Conservation (phyloP, 805 yeast genomes). For the Candida patagonica region DNA sequence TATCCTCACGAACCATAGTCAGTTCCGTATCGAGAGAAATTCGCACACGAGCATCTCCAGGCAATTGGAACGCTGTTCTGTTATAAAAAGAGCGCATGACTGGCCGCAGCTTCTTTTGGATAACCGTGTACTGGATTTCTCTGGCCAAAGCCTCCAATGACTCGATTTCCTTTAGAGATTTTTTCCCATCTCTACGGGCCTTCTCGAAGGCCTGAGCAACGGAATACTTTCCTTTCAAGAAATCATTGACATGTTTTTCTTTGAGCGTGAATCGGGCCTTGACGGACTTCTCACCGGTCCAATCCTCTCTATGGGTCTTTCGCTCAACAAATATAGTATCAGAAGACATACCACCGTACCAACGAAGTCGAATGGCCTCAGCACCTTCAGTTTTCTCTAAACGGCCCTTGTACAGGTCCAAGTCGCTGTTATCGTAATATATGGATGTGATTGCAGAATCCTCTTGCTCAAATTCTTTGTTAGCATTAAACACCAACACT, state of each 20-base stretch:
- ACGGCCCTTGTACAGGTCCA: slow-evolving; percentile 91
- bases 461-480: slow-evolving; percentile 89
- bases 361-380: slow-evolving; percentile 93
- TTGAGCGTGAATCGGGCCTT: slow-evolving; percentile 92
- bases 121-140: slow-evolving; percentile 84
- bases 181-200: slow-evolving; percentile 87
- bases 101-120: slow-evolving; percentile 80
- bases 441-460: slow-evolving; percentile 96
- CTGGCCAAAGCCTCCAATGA: slow-evolving; percentile 84
- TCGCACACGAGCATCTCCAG: slow-evolving; percentile 99
- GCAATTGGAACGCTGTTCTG: slow-evolving; percentile 97
- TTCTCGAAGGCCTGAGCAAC: slow-evolving; percentile 87
- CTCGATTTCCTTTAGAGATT: slow-evolving; percentile 78
- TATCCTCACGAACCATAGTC: slow-evolving; percentile 95
- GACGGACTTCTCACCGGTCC: slow-evolving; percentile 99
- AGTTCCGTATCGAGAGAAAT: slow-evolving; percentile 95
- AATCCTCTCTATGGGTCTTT: slow-evolving; percentile 97
- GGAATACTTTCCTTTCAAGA: slow-evolving; percentile 73
- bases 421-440: slow-evolving; percentile 80
- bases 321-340: slow-evolving; percentile 93
- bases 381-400: slow-evolving; percentile 97
- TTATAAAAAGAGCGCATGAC: slow-evolving; percentile 93
- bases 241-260: slow-evolving; percentile 82
- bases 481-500: slow-evolving; percentile 90
- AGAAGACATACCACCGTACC: slow-evolving; percentile 97